Evolutionary conservation across 176 grass and related monocot species (phyloP), one percentile per base, ranked within the genome.

Genomic region (Poa pratensis): DNA sequence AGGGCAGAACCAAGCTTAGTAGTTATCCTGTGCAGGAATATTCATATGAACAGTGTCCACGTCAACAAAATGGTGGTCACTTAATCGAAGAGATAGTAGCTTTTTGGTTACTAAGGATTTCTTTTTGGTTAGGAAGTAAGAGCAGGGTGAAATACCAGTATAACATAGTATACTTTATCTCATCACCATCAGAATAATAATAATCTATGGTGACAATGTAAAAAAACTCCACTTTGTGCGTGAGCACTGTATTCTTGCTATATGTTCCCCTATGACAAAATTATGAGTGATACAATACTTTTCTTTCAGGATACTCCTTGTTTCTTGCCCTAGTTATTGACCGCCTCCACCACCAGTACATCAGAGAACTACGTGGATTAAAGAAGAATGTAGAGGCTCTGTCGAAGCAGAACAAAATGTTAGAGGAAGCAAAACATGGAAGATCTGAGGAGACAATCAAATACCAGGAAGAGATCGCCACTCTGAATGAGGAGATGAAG

Each of bases 321-420:
- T 97, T 97, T 85, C 94, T 97, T 85, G 90, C 86, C 64, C 55
- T 94, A 69, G 80, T 97, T 30, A 94, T 92, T 55, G 92, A 97
- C 67, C 90, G 92, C 20, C 86, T 94, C n/a, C n/a, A n/a, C 52
- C 94, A 94, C 86, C 92, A 92, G 72, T 94, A 94, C 78, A 89
- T 92, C n/a, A 97, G 88, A 91, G 92, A 97, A 63, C 55, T 90
- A 39, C 92, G 88, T 23, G 82, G 74, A 14, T 52, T 92, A 24
- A 92, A 91, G 73, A 97, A 92, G 87, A 89, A 83, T 81, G 84
- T 97, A 19, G 94, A 92, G 59, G 88, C 83, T 55, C 57, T 87
- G 40, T 85, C 78, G 2, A 97, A 94, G 80, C 92, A 90, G 66
- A 94, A 94, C 57, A 88, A 91, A 69, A 72, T 26, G 27, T 75